These are phyloP conservation scores for Didymella lethalis DNA, from an alignment of 2,329 filamentous ascomycete species.

Conservation along the genomic window DNA sequence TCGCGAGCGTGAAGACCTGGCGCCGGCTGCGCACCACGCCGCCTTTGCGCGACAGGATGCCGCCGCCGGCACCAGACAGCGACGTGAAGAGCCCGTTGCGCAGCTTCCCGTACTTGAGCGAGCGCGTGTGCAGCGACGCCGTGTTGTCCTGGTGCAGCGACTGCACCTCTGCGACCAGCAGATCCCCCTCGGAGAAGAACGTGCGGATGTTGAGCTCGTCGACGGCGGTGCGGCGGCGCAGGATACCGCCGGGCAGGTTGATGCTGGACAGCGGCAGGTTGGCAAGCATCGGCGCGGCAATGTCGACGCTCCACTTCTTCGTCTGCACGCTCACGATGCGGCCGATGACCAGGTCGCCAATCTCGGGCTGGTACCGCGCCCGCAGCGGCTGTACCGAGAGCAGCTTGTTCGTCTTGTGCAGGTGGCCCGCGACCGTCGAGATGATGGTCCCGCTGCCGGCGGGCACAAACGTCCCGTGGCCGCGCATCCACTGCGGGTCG, in stretches of 20 bases:
- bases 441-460: conserved; percentile 73
- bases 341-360: conserved; percentile 93
- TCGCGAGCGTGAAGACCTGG: conserved; percentile 81
- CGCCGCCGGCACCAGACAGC: conserved; percentile 80
- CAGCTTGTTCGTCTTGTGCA: conserved; percentile 95
- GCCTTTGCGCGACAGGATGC: conserved; percentile 57
- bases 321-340: conserved; percentile 95
- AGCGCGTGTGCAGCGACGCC: conserved; percentile 87
- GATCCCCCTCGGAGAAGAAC: conserved; percentile 96
- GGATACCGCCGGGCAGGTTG: conserved; percentile 91
- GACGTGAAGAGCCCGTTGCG: conserved; percentile 89
- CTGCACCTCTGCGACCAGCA: conserved; percentile 95
- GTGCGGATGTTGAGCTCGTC: conserved; percentile 96
- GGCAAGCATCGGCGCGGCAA: conserved; percentile 86
- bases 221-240: conserved; percentile 89
- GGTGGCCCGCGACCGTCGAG: conserved; percentile 87
- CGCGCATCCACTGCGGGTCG: conserved; percentile 97
- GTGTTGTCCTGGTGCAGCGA: conserved; percentile 84
- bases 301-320: conserved; percentile 92
- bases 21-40: conserved; percentile 84
- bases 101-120: conserved; percentile 92
- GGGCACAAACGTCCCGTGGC: conserved; percentile 87
- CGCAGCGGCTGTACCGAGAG: conserved; percentile 89
- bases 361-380: conserved; percentile 92
- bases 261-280: conserved; percentile 86